A percentile compares a stretch with the other conserved stretches of the same genome.
Conservation (phyloP, 2,329 filamentous ascomycete genomes). For the Tolypocladium ovalisporum region DNA sequence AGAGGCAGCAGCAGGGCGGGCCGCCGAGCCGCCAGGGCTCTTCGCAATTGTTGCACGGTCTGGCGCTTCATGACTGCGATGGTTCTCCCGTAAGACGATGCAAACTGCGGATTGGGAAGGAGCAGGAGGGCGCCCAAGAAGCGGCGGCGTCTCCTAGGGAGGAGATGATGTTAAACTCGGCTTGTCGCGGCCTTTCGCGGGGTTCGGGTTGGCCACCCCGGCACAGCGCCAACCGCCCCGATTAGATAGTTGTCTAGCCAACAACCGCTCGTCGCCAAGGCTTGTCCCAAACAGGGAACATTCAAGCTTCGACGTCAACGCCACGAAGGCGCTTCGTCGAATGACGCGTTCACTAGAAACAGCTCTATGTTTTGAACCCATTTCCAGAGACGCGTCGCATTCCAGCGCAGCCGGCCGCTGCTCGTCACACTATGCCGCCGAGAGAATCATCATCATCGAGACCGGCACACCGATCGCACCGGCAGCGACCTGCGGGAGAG, state of each 20-base stretch:
- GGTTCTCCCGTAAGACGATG: neutral
- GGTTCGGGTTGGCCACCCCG: constrained; percentile 6
- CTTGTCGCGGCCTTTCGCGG: constrained; percentile 25
- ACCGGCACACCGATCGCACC: constrained; percentile 14
- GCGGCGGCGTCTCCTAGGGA: neutral
- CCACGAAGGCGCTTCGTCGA: neutral
- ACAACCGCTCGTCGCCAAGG: constrained; percentile 12
- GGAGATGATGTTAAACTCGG: constrained; percentile 20
- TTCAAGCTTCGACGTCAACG: neutral
- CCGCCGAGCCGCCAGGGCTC: constrained; percentile 12
- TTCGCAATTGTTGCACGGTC: constrained; percentile 17
- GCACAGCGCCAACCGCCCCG: neutral
- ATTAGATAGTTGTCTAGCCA: constrained; percentile 31
- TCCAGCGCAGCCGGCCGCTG: constrained; percentile 10
- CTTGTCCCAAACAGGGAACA: neutral
- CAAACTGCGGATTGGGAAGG: constrained; percentile 2
- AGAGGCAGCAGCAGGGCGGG: constrained; percentile 6
- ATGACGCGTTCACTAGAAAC: neutral
- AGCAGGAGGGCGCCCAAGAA: neutral
- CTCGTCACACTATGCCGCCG: constrained; percentile 20
- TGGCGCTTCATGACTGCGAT: constrained; percentile 20
- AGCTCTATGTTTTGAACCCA: neutral
- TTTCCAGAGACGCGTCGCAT: constrained; percentile 8
- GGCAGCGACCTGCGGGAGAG: constrained; percentile 15
- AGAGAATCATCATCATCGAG: constrained; percentile 19